These are phyloP conservation scores for Aspergillus udagawae DNA, from an alignment of 2,329 filamentous ascomycete genomes.

Conservation along the genomic window DNA sequence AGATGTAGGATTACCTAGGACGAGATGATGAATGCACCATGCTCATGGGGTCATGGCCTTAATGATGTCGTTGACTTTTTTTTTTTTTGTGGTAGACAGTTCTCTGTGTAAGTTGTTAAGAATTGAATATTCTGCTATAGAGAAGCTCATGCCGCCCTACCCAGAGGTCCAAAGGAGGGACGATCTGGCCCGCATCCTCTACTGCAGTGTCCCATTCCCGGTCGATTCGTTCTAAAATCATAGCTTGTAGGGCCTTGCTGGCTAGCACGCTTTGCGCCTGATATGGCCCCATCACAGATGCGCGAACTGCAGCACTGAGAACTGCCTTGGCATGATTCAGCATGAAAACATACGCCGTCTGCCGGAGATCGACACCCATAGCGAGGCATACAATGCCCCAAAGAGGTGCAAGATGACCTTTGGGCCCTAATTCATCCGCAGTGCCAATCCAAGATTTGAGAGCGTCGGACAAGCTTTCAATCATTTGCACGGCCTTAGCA, in stretches of 20 bases:
- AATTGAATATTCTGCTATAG: constrained; percentile 66
- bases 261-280: constrained; percentile 59
- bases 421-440: constrained; percentile 32
- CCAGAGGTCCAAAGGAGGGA: constrained; percentile 63
- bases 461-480: constrained; percentile 36
- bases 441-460: constrained; percentile 33
- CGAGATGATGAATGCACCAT: constrained; percentile 21
- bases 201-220: constrained; percentile 46
- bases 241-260: constrained; percentile 48
- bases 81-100: neutral
- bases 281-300: constrained; percentile 63
- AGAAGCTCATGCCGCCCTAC: constrained; percentile 61
- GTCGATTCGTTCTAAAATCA: constrained; percentile 48
- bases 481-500: constrained; percentile 20
- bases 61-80: constrained; percentile 2
- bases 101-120: constrained; percentile 34
- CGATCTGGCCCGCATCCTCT: constrained; percentile 56
- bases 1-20: constrained; percentile 33
- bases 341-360: constrained; percentile 59
- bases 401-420: constrained; percentile 58
- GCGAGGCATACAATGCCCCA: constrained; percentile 56
- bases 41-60: constrained; percentile 18
- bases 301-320: constrained; percentile 58
- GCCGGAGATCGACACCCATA: constrained; percentile 49
- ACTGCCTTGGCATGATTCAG: constrained; percentile 62